Percentiles rank a stretch among this genome's conserved stretches.
Conservation (phyloP, 192 early-diverging fungal genomes). For the Umbelopsis ramanniana region DNA sequence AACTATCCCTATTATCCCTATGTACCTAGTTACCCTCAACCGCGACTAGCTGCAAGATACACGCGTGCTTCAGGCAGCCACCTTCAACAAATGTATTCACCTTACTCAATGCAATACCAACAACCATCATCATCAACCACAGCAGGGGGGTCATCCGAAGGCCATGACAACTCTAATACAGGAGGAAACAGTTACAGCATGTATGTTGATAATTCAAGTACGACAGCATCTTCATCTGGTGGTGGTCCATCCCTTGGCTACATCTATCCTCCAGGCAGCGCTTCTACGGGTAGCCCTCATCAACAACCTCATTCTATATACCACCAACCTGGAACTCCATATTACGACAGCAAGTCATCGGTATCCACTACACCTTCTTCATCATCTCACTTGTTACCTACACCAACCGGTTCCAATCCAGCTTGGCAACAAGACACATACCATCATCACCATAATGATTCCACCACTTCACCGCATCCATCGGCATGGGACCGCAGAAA, state of each 20-base stretch:
- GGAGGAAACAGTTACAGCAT: not conserved
- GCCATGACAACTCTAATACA: not conserved
- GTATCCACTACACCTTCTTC: not conserved
- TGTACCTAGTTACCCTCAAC: conserved; percentile 19
- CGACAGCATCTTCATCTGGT: not conserved
- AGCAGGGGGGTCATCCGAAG: not conserved
- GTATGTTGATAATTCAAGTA: conserved; percentile 8
- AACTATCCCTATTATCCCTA: conserved; percentile 23
- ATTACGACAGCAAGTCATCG: conserved; percentile 8
- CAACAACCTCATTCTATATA: conserved; percentile 16
- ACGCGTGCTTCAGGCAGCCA: conserved; percentile 16
- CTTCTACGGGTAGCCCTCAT: conserved; percentile 3
- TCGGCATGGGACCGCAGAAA: conserved; percentile 13
- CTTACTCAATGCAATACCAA: conserved; percentile 20
- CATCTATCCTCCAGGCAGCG: not conserved
- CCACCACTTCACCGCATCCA: conserved; percentile 3
- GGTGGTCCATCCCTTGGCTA: not conserved
- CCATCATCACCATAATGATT: conserved; percentile 1
- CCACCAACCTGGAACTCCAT: conserved; percentile 6
- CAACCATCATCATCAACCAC: not conserved
- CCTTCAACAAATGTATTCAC: conserved; percentile 20
- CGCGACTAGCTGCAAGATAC: conserved; percentile 19
- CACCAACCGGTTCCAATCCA: not conserved
- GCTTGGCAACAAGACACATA: conserved; percentile 21
- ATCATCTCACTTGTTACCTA: conserved; percentile 5